phyloP scores from a whole-genome alignment of 306 rosid species.

The Begonia masoniana region DNA sequence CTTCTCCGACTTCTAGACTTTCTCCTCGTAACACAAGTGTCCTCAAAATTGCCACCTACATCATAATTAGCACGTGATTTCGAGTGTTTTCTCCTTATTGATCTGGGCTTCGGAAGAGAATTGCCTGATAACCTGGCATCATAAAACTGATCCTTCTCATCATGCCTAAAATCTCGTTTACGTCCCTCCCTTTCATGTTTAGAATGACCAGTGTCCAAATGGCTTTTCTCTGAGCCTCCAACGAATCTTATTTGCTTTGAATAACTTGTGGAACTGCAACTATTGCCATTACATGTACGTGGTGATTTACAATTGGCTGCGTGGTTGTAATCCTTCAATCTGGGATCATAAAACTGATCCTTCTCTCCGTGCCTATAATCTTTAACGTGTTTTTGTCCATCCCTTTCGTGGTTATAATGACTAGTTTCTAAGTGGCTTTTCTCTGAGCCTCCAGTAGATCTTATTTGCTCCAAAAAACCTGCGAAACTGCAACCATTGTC shows the following conservation, averaged over 20 bases:
- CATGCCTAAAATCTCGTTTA: conserved; percentile 23
- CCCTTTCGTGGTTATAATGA: conserved; percentile 37
- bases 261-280: conserved; percentile 16
- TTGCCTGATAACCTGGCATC: conserved; percentile 26
- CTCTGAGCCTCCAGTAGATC: conserved; percentile 25
- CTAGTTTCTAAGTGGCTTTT: conserved; percentile 26
- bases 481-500: conserved; percentile 13
- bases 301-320: no score
- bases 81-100: conserved; percentile 48
- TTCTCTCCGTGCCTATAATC: conserved; percentile 27
- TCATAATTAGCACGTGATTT: conserved; percentile 44
- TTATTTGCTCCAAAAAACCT: conserved; percentile 16
- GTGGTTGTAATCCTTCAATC: not conserved
- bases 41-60: conserved; percentile 32
- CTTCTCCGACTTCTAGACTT: conserved; percentile 56
- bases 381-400: conserved; percentile 18
- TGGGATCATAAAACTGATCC: conserved; percentile 19
- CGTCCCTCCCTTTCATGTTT: conserved; percentile 34
- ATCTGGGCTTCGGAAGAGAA: conserved; percentile 44
- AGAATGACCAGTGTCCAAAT: conserved; percentile 28
- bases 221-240: conserved; percentile 28
- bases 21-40: conserved; percentile 26
- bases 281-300: conserved; percentile 12
- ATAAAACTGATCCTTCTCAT: conserved; percentile 26
- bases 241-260: conserved; percentile 21